Evolutionary conservation across 2,329 filamentous ascomycete genomes (phyloP), one percentile per base, ranked within the genome.

Genomic region (Cercospora sp.): DNA sequence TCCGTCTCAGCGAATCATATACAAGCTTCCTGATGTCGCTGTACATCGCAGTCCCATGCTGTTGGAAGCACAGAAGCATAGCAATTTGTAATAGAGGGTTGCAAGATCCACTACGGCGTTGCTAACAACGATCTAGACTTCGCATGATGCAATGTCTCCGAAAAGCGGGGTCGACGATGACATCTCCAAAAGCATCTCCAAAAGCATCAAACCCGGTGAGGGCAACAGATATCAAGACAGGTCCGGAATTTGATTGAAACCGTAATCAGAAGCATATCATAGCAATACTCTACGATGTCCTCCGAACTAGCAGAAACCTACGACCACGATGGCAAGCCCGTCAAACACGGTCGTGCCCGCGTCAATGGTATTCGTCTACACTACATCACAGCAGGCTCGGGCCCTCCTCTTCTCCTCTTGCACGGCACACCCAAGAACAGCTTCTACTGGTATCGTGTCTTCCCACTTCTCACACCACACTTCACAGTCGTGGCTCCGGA

Each of bases 401-500:
- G 75, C 8, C 75, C 76, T 42, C 68, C 75, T 31, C 69, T 77
- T 5, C 69, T 77, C 30, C 73, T 77, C 6, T 73, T 77, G 8
- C 76, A 77, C 64, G 76, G 76, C 20, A 77, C 76, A 1, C 76
- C 76, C 18, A 78, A 77, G 66, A 75, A 76, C 67, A 73, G 71
- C 63, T 77, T 76, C 69, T 80, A 80, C 73, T 80, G 77, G 77
- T 80, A 80, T 70, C 75, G 74, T 1, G 70, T 80, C 36, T 69
- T 77, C 16, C 78, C 79, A 1, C 71, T 77, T 1, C 72, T 81
- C 1, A 79, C 75, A 9, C 70, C 73, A 30, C 72, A 80, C 67
- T 80, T 80, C 70, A 79, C 75, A 0, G 64, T 80, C 55, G 74
- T 80, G 1, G 79, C 78, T 0, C 78, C 78, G 1, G 78, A 80